Base-by-base conservation (phyloP, 257 asterid genomes). In the Scutellaria baicalensis region DNA sequence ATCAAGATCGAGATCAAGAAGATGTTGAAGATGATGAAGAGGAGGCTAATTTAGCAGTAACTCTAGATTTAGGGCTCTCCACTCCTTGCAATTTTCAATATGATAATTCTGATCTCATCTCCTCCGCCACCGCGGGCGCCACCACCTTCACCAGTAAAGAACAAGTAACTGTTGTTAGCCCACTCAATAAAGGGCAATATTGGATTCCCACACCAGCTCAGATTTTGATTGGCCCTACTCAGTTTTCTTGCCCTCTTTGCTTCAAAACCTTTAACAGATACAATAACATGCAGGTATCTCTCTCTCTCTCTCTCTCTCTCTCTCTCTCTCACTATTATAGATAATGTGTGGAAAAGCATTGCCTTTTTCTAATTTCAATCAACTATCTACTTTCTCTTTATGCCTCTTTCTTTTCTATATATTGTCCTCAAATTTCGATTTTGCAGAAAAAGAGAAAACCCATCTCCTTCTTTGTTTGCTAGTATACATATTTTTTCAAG, bases 201-300 rank as follows among this genome's bases (percentile, higher is more conserved):
- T 84, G 89, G 89, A 84, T 84, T 18, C 89, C 89, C 21, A 84
- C 86, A 14, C 86, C 89, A n/a, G 67, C 89, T 59, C 89, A 84
- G 83, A 84, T 84, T 77, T 52, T 84, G 75, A 84, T 81, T 69
- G 89, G 89, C 38, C 89, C 86, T 16, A 84, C 89, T 49, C 89
- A 84, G 71, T 84, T 84, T 69, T 81, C 89, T 13, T 84, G 89
- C 81, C 89, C 86, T 35, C 84, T 84, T 74, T 84, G 89, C 80
- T 84, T 73, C 84, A 84, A 81, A 81, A 81, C 81, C 21, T 84
- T 84, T 71, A 84, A 79, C 61, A 84, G 89, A 79, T 84, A 84
- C 83, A 84, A 84, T 64, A 84, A 84, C 79, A 81, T 81, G 84
- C 86, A 84, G 86, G 85, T 80, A 71, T 58, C 51, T 12, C 5